Evolutionary conservation across 2,329 filamentous ascomycete genomes (phyloP).

Genomic region (Blumeria graminis): DNA sequence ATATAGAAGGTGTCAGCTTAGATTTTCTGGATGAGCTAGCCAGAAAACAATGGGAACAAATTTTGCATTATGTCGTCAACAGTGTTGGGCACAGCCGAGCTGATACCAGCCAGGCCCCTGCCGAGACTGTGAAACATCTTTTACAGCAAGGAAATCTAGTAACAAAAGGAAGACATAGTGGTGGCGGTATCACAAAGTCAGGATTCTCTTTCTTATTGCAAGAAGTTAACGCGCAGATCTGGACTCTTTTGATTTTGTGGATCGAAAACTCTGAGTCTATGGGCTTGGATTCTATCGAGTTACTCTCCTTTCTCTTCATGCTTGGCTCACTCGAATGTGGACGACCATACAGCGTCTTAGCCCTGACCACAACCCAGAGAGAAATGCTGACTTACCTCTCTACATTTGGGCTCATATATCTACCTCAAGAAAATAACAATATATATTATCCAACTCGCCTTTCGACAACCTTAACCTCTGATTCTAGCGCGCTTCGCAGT

Average conservation of each 20-base stretch:
- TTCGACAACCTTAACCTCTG: conserved; percentile 72
- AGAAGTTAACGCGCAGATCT: conserved; percentile 89
- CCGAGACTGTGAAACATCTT: conserved; percentile 61
- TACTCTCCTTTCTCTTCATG: conserved; percentile 88
- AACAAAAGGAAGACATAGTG: conserved; percentile 24
- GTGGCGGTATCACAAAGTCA: conserved; percentile 62
- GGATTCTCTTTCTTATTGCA: conserved; percentile 90
- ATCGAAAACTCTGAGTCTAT: conserved; percentile 51
- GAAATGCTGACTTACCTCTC: conserved; percentile 79
- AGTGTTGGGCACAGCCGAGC: conserved; percentile 33
- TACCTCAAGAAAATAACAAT: conserved; percentile 29
- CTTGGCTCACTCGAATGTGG: conserved; percentile 83
- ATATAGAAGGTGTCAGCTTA: conserved; percentile 39
- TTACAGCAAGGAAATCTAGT: conserved; percentile 64
- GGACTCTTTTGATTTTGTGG: conserved; percentile 84
- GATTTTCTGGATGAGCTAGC: conserved; percentile 66
- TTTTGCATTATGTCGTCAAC: conserved; percentile 83
- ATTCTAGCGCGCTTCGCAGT: conserved; percentile 43
- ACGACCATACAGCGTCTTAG: conserved; percentile 67
- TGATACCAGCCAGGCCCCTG: conserved; percentile 28
- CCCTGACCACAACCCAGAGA: conserved; percentile 55
- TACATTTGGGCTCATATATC: conserved; percentile 82
- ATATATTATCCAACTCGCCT: conserved; percentile 79
- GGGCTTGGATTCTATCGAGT: conserved; percentile 71
- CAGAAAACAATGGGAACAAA: conserved; percentile 78